These are phyloP conservation scores for Schwanniomyces pseudopolymorphus DNA, from an alignment of 805 yeast genomes.

Conservation along the genomic window DNA sequence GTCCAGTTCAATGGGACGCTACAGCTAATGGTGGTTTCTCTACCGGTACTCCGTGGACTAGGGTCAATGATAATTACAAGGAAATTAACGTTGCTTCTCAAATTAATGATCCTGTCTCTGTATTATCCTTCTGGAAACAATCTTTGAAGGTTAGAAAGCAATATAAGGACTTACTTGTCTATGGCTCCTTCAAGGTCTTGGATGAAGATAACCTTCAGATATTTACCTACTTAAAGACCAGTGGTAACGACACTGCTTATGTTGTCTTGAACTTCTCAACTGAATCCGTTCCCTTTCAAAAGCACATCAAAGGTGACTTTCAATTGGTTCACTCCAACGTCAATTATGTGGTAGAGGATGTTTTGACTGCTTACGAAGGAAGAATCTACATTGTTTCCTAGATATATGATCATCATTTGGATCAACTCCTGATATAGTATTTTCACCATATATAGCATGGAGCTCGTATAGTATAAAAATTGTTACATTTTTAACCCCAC, in stretches of 20 bases:
- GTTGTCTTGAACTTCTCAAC: conserved; percentile 45
- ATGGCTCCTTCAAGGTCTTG: conserved; percentile 46
- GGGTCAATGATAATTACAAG: conserved; percentile 48
- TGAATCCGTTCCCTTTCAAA: conserved; percentile 27
- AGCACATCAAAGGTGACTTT: conserved; percentile 24
- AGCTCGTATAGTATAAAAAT: too few relatives aligned
- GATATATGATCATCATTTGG: background rate
- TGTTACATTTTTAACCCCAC: too few relatives aligned
- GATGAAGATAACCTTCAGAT: conserved; percentile 43
- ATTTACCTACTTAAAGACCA: conserved; percentile 43
- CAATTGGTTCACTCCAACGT: conserved; percentile 33
- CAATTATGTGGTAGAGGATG: conserved; percentile 17
- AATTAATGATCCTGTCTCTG: conserved; percentile 44
- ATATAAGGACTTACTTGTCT: conserved; percentile 42
- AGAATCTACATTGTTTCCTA: conserved; percentile 30
- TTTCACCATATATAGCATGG: too few relatives aligned
- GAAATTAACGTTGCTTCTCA: conserved; percentile 51
- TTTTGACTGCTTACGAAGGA: conserved; percentile 45
- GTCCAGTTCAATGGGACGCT: conserved; percentile 57
- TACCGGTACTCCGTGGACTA: conserved; percentile 52
- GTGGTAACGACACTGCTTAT: conserved; percentile 28
- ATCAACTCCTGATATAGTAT: too few relatives aligned
- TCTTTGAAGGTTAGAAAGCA: conserved; percentile 44
- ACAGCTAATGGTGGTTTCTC: conserved; percentile 49
- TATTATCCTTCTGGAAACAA: conserved; percentile 46